Base-by-base conservation (phyloP, 2,329 filamentous ascomycete species). In the Scytalidium sp. region DNA sequence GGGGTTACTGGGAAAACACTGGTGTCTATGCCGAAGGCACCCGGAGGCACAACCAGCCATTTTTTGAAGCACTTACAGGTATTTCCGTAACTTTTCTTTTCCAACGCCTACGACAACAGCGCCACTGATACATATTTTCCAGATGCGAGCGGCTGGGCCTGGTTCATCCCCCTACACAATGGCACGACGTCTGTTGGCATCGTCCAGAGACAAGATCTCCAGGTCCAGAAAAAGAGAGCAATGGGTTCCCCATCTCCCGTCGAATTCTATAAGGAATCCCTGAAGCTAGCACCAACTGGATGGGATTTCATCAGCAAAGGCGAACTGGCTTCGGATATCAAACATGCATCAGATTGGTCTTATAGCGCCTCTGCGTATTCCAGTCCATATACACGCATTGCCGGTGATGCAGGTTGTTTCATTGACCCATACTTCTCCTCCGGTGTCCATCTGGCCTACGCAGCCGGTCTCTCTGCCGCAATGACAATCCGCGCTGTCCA, bases 81-180 rank as follows among this genome's bases (percentile, higher is more conserved):
- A 29, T 29, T 7, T 29, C 10, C n/a, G n/a, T 19, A 17, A 17
- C n/a, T 10, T 19, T 13, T 29, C 8, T 29, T 29, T 29, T 29
- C 13, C 25, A 7, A 29, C 25, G 7, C 8, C 25, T 29, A 29
- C 25, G 25, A 8, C 13, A 8, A 29, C 25, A 8, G 8, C 13
- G 25, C 7, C 7, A 29, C 25, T 29, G 13, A 29, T 13, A 29
- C 17, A 7, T 19, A 10, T 41, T 21, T 41, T 41, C 40, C 25
- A 29, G 73, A 77, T 55, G 65, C 49, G 1, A 75, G 70, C 45
- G 75, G 75, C 19, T 78, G 74, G 75, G 59, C 50, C 13, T 78
- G 75, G 74, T 63, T 63, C 43, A 76, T 78, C 43, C 75, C 75
- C 0, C 58, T 78, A 2, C 73, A 76, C 57, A 62, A 76, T 51